Conservation (phyloP, 345 rosid species). For the Gossypium arboreum region DNA sequence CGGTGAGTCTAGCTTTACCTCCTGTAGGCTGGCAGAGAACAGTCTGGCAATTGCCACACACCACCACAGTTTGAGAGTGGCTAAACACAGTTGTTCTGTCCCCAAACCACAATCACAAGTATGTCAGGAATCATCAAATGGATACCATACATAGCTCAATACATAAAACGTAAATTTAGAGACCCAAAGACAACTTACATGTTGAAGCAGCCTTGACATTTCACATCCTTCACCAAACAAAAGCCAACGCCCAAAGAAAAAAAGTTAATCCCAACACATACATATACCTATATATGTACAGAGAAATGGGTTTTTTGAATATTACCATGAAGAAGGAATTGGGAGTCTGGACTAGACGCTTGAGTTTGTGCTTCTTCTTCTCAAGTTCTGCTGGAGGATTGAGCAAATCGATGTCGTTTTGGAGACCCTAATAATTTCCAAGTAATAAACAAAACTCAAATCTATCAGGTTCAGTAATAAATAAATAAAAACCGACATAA, state of each 20-base stretch:
- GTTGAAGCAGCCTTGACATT: constrained; percentile 14
- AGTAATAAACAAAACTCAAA: neutral
- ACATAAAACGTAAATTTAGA: too few species aligned
- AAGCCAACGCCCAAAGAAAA: too few species aligned
- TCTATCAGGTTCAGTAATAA: neutral
- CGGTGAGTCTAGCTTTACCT: too few species aligned
- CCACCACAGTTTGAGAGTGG: constrained; percentile 6
- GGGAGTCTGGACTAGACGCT: constrained; percentile 12
- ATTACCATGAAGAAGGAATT: constrained; percentile 14
- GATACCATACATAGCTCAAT: too few species aligned
- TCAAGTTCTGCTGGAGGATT: constrained; percentile 12
- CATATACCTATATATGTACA: neutral
- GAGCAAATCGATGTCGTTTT: constrained; percentile 6
- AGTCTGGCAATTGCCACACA: too few species aligned
- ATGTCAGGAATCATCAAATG: neutral
- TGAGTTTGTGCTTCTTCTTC: constrained; percentile 16
- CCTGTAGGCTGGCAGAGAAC: too few species aligned
- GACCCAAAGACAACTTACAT: neutral
- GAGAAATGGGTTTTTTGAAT: neutral
- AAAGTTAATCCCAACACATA: neutral
- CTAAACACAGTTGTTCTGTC: constrained; percentile 11
- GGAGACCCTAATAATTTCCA: constrained; percentile 2
- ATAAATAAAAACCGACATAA: neutral
- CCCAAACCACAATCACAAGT: neutral
- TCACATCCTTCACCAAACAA: neutral